phyloP scores from a whole-genome alignment of 305 asterid species.

The Solanum aculeatissimum region DNA sequence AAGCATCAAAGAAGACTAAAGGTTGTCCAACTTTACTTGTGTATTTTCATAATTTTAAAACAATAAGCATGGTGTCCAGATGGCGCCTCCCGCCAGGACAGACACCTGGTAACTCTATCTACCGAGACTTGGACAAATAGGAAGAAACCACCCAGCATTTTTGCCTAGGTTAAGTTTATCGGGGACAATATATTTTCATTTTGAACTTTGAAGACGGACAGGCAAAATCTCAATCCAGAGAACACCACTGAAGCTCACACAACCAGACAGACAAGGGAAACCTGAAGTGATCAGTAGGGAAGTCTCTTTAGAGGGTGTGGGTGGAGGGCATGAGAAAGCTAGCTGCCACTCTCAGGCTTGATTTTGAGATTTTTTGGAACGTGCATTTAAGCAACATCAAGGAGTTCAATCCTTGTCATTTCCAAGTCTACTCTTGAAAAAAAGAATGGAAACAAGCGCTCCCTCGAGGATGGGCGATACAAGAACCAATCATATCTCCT shows the following conservation, averaged over 20 bases:
- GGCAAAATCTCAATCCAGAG: neutral
- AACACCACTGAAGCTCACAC: neutral
- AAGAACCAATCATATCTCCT: neutral
- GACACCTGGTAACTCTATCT: too few relatives aligned
- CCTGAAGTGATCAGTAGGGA: neutral
- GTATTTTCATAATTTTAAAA: neutral
- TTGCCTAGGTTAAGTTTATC: neutral
- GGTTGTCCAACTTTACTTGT: neutral
- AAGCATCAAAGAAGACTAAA: neutral
- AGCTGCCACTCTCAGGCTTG: neutral
- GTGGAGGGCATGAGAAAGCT: neutral
- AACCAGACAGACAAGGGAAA: neutral
- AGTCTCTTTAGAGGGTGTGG: neutral
- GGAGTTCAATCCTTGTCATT: neutral
- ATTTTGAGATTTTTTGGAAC: neutral
- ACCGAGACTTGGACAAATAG: neutral
- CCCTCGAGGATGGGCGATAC: neutral
- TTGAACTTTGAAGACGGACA: neutral
- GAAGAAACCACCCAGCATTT: neutral
- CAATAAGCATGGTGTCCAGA: neutral
- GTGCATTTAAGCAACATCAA: neutral
- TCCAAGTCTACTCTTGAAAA: neutral
- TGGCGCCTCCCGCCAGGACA: too few relatives aligned
- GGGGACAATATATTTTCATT: neutral
- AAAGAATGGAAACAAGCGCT: neutral